Evolutionary conservation across 768 basidiomycete genomes (phyloP), one percentile per base, ranked within the genome.

Genomic region (Inosperma sp.): DNA sequence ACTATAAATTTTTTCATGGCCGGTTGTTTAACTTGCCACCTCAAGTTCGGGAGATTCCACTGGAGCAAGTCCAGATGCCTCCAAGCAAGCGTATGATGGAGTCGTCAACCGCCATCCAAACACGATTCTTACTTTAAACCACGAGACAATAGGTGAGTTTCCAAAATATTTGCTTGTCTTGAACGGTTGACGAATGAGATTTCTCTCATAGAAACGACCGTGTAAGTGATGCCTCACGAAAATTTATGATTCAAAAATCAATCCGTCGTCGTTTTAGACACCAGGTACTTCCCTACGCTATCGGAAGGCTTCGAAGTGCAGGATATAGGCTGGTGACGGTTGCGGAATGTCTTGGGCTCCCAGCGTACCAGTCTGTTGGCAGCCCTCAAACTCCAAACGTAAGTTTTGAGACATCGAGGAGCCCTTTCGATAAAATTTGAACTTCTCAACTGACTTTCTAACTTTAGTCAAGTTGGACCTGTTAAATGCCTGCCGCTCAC

Each of bases 301-400:
- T 75, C 47, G 19, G 49, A 16, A 55, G 54, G n/a, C 62, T 75
- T 22, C 55, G 71, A 52, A 56, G 42, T 2, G 71, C 69, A 1
- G 72, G 71, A 16, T 73, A 74, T 50, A 58, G 57, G 10, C 65
- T 75, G 25, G 72, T 71, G 14, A 70, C 68, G 5, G 54, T 74
- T 2, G 71, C 71, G 2, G 68, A 72, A 30, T 75, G 72, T 30
- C 55, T 73, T 10, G 71, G 66, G 7, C 44, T 60, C 43, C 45
- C 58, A 8, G 60, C 72, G 5, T 74, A 74, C 50, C 62, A 65
- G 33, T 57, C 41, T 23, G 57, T 66, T 7, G 64, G 59, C 5
- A 27, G 59, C 14, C 69, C 72, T 26, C 49, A 54, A 33, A 46
- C 39, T 12, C 62, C 55, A 17, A 68, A 69, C 46, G 71, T 72